Base-by-base conservation (phyloP, 371 early-diverging fungal species). In the Mortierella sp. region DNA sequence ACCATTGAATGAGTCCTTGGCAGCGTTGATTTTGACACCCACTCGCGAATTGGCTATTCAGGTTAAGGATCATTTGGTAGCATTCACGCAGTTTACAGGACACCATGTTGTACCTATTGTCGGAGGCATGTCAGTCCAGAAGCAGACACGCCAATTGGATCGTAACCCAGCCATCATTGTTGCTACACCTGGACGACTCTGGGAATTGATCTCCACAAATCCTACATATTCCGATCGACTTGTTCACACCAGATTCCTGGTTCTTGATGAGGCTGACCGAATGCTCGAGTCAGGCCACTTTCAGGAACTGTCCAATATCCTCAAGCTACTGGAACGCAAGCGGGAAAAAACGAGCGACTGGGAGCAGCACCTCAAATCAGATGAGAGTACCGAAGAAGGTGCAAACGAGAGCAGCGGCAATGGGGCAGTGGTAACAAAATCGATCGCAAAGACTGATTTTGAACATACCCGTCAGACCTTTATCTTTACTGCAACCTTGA, bases 181-280 rank as follows among this genome's bases (percentile, higher is more conserved):
- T 12, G 99, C 97, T 12, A 99, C 99, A 4, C 99, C 99, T 0
- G 99, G 99, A 43, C 95, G 99, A 75, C 87, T 99, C 59, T 95
- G 95, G 95, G 97, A 99, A 72, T 78, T 99, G 22, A 89, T 96
- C 64, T 90, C 93, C 71, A 78, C 30, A 86, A 88, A 84, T 80
- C 88, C 80, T 85, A 87, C 55, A 57, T 83, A 80, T 63, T 92
- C 87, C 72, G 91, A 86, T 52, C 78, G 84, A 70, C 63, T 91
- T 72, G 83, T 86, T 57, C 74, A 87, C 16, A 80, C 92, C 57
- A 86, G 84, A 43, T 94, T 90, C 73, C 73, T 98, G 64, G 96
- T 98, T 0, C 83, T 99, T 54, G 99, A 99, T 88, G 99, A 99
- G 87, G 99, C 99, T 3, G 99, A 99, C 86, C 90, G 98, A 71